phyloP scores from a whole-genome alignment of 2,329 filamentous ascomycete genomes.

The Trichoderma guizhouense region DNA sequence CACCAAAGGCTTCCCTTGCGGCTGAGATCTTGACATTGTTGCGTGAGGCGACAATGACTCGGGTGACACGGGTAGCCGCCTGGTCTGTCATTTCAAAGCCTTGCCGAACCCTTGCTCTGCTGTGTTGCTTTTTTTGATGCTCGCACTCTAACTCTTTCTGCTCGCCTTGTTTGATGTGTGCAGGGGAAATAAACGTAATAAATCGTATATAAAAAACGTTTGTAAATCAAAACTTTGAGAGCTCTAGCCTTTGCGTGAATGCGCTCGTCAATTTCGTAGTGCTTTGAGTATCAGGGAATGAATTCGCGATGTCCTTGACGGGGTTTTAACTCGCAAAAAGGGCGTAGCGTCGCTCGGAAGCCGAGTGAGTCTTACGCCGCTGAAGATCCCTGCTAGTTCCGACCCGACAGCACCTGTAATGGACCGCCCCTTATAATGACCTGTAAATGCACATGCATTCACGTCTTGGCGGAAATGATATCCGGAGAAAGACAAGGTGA shows the following conservation, averaged over 20 bases:
- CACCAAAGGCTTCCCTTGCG: conserved; percentile 34
- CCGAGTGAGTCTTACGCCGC: conserved; percentile 10
- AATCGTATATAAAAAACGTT: background rate
- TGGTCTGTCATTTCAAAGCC: background rate
- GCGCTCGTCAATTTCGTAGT: background rate
- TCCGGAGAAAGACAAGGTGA: background rate
- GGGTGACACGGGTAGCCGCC: background rate
- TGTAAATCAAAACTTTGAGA: background rate
- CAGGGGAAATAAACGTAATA: background rate
- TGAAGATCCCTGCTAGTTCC: background rate
- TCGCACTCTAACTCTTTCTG: background rate
- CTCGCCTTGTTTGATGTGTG: background rate
- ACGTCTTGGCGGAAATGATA: background rate
- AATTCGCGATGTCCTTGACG: background rate
- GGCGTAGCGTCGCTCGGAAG: background rate
- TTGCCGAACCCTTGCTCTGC: background rate
- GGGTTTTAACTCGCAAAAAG: background rate
- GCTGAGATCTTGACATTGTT: conserved; percentile 42
- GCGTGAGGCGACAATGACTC: conserved; percentile 36
- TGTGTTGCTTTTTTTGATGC: background rate
- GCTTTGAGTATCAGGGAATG: background rate
- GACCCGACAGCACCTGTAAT: background rate
- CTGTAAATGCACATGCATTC: background rate
- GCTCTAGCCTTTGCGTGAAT: background rate
- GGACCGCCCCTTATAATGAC: background rate